These are phyloP conservation scores for Cutaneotrichosporon cavernicola DNA, from an alignment of 1,284 basidiomycete species.

Conservation along the genomic window DNA sequence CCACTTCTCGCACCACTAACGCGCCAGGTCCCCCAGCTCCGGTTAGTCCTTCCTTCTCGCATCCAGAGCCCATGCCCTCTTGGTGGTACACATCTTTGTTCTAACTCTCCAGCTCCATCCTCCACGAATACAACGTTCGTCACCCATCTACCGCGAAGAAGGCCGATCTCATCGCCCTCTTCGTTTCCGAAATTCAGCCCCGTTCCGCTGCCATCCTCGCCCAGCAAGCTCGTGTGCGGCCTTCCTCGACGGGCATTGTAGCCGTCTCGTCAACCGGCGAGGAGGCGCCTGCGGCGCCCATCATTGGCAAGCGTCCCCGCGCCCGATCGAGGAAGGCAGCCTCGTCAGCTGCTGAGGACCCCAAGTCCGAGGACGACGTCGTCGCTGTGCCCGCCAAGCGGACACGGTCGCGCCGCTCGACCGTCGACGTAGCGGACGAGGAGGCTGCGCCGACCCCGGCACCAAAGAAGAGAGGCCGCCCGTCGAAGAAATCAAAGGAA, in stretches of 20 bases:
- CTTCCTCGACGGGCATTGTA: conserved; percentile 49
- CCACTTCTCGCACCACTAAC: conserved; percentile 1
- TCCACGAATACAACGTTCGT: conserved; percentile 68
- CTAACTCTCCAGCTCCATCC: conserved; percentile 22
- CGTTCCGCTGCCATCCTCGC: conserved; percentile 57
- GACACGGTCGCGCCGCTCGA: conserved; percentile 15
- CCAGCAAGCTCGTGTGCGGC: conserved; percentile 36
- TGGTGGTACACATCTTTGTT: neutral
- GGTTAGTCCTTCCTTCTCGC: conserved; percentile 28
- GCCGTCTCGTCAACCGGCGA: conserved; percentile 33
- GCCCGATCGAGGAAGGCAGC: conserved; percentile 25
- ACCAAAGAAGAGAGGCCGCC: conserved; percentile 15
- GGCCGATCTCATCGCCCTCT: conserved; percentile 74
- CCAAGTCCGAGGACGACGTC: conserved; percentile 17
- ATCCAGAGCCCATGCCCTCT: neutral
- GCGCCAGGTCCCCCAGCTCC: conserved; percentile 50
- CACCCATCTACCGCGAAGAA: conserved; percentile 81
- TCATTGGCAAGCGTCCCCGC: conserved; percentile 29
- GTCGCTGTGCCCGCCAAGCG: conserved; percentile 23
- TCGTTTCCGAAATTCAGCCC: conserved; percentile 71
- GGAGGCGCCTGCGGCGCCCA: conserved; percentile 20
- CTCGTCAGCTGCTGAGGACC: conserved; percentile 12
- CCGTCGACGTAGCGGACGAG: conserved; percentile 4
- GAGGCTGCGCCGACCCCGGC: conserved; percentile 9
- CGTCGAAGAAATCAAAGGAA: conserved; percentile 13